phyloP scores from a whole-genome alignment of 2,329 filamentous ascomycete species.

The Coniochaeta sp. region DNA sequence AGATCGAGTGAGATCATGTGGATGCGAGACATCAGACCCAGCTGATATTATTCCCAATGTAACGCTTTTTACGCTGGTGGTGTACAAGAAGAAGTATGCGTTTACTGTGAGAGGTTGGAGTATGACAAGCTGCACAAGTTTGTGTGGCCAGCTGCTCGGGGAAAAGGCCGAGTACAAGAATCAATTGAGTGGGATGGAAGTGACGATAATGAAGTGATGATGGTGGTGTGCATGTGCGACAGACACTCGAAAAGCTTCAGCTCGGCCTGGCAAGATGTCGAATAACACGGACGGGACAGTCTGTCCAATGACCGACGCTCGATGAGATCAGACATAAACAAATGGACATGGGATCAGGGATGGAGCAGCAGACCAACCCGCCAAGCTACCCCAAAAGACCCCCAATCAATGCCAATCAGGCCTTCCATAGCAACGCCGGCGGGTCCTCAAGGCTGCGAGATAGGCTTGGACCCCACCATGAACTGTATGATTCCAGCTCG shows the following conservation, averaged over 20 bases:
- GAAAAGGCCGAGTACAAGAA: too few relatives aligned
- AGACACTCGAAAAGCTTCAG: not conserved
- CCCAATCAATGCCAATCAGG: too few relatives aligned
- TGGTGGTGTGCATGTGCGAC: too few relatives aligned
- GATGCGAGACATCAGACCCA: not conserved
- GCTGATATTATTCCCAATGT: too few relatives aligned
- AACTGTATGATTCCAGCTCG: not conserved
- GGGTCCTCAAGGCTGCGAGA: not conserved
- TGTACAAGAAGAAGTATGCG: too few relatives aligned
- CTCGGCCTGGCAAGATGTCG: not conserved
- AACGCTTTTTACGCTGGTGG: not conserved
- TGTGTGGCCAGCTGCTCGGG: too few relatives aligned
- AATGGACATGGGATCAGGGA: not conserved
- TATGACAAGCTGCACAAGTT: too few relatives aligned
- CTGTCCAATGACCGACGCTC: not conserved
- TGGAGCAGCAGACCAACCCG: not conserved
- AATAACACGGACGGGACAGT: not conserved
- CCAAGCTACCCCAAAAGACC: not conserved
- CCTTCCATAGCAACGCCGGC: not conserved
- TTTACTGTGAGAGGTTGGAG: too few relatives aligned
- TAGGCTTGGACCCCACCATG: not conserved
- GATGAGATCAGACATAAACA: conserved; percentile 2
- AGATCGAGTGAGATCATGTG: not conserved
- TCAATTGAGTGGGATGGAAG: too few relatives aligned
- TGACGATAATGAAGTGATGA: too few relatives aligned